Evolutionary conservation across 129 eudicot species (phyloP).

Genomic region (Scalesia atractyloides): DNA sequence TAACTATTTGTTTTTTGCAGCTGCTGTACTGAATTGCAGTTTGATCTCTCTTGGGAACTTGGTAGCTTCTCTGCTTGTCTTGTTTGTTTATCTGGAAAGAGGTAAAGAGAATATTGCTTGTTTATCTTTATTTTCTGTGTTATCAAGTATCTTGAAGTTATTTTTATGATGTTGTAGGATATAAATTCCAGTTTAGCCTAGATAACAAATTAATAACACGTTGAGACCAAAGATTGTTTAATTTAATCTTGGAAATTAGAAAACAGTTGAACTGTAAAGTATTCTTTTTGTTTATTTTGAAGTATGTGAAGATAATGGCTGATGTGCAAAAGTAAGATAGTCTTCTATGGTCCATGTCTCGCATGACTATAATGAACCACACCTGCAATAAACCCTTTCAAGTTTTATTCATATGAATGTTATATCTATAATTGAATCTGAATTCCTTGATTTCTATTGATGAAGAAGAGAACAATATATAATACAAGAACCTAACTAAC

Average conservation of each 20-base stretch:
- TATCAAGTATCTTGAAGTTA: constrained; percentile 24
- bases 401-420: constrained; percentile 7
- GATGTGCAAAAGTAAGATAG: constrained; percentile 12
- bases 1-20: constrained; percentile 48
- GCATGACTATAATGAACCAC: not conserved
- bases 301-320: not conserved
- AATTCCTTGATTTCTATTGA: too few relatives aligned
- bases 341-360: not conserved
- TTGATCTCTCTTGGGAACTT: constrained; percentile 78
- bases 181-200: not conserved
- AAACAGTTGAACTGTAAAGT: not conserved
- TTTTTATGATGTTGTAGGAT: constrained; percentile 2
- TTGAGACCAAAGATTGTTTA: constrained; percentile 7
- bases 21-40: constrained; percentile 87
- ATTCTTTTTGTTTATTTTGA: not conserved
- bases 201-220: not conserved
- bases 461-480: too few relatives aligned
- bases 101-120: constrained; percentile 38
- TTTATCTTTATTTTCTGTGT: not conserved
- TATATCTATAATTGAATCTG: too few relatives aligned
- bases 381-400: constrained; percentile 9
- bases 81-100: constrained; percentile 59
- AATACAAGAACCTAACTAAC: too few relatives aligned
- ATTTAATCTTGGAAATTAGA: not conserved
- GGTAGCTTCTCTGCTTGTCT: constrained; percentile 68